Conservation (phyloP, 2,329 filamentous ascomycete species). For the Aspergillus novoparasiticus region DNA sequence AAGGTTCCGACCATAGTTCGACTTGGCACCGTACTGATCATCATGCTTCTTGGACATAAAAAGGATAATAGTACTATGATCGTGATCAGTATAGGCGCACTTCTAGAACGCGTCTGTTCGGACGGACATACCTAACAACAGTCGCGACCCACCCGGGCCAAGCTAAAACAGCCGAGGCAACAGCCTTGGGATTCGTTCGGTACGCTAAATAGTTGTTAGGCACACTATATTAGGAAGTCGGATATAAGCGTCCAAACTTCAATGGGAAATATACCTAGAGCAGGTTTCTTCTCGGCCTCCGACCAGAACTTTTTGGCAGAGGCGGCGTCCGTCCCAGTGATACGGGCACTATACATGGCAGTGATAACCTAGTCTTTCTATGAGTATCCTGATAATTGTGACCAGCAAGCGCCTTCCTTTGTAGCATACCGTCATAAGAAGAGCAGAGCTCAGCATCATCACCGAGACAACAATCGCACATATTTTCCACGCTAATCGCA, state of each 20-base stretch:
- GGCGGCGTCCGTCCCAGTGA: neutral
- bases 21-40: conserved; percentile 24
- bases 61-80: conserved; percentile 33
- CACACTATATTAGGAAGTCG: too few relatives aligned
- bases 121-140: neutral
- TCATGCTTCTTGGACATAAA: conserved; percentile 39
- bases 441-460: conserved; percentile 48
- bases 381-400: too few relatives aligned
- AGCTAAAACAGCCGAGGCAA: neutral
- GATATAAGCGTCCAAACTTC: rapidly evolving
- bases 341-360: neutral
- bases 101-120: too few relatives aligned
- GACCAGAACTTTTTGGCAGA: neutral
- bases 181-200: neutral
- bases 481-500: conserved; percentile 58
- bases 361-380: neutral
- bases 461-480: conserved; percentile 53
- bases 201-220: neutral
- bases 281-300: neutral
- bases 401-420: too few relatives aligned
- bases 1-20: neutral
- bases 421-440: neutral
- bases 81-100: conserved; percentile 48
- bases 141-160: neutral
- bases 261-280: neutral